Percentiles rank a stretch among this genome's conserved stretches.
phyloP scores from a whole-genome alignment of 306 rosid species.

The Cucumis cinereus region DNA sequence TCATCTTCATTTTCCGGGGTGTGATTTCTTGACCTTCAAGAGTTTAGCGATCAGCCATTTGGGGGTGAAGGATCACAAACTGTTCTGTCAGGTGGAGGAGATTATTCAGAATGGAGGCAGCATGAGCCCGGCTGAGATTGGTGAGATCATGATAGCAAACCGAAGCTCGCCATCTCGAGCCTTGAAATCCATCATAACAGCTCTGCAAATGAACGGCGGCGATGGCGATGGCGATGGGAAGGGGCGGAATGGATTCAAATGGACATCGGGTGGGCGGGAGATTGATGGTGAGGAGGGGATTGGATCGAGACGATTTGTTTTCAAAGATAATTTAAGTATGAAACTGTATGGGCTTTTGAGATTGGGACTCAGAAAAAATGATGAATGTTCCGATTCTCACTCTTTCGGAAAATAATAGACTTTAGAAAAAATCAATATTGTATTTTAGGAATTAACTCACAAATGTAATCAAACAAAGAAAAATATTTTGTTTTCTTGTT shows the following conservation, averaged over 20 bases:
- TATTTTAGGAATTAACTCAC: not conserved
- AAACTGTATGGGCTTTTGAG: slow-evolving; percentile 72
- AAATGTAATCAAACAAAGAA: not conserved
- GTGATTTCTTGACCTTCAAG: slow-evolving; percentile 79
- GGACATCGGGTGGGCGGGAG: not conserved
- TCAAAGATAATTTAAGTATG: slow-evolving; percentile 50
- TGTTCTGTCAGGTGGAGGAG: slow-evolving; percentile 72
- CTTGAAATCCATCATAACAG: slow-evolving; percentile 61
- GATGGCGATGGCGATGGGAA: slow-evolving; percentile 12
- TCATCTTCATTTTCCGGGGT: slow-evolving; percentile 63
- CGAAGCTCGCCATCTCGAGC: slow-evolving; percentile 83
- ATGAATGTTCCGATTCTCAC: slow-evolving; percentile 14
- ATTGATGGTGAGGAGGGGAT: slow-evolving; percentile 13
- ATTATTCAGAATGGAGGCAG: slow-evolving; percentile 51
- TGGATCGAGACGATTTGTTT: slow-evolving; percentile 24
- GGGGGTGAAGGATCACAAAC: slow-evolving; percentile 91
- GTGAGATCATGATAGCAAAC: slow-evolving; percentile 81
- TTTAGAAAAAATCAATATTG: not conserved
- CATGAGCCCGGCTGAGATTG: slow-evolving; percentile 69
- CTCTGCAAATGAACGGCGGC: slow-evolving; percentile 39
- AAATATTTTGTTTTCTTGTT: not conserved
- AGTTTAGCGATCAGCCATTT: slow-evolving; percentile 47
- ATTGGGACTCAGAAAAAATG: slow-evolving; percentile 64
- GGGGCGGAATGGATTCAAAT: slow-evolving; percentile 38
- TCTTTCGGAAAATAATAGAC: not conserved